Base-by-base conservation (phyloP, 2,329 filamentous ascomycete genomes). In the Aspergillus japonicus region DNA sequence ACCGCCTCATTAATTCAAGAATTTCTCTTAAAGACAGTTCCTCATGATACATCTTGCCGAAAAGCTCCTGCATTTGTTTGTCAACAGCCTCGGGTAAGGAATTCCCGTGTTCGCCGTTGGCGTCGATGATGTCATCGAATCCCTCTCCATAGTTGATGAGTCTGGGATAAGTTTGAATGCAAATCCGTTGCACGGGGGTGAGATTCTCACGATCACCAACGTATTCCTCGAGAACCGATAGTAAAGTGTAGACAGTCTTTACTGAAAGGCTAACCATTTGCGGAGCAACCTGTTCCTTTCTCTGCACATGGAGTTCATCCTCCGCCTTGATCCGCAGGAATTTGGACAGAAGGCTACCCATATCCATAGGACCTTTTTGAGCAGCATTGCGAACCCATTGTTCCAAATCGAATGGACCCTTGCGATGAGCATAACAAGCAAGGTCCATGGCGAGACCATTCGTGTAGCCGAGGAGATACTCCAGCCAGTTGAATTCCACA, bases 71-170 rank as follows among this genome's bases (percentile, higher is more conserved):
- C 95, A 99, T 99, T 73, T 92, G 91, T 64, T 85, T 87, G 66
- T 96, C 93, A 56, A 94, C 91, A 23, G 88, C 87, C 21, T 85
- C 82, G 0, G 93, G 89, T 1, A 99, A 83, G 1, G 86, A 83
- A 69, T 98, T 96, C n/a, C 91, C 88, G 21, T 89, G 86, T 67
- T 87, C 85, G 49, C 92, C 90, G 71, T 96, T 96, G 10, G 84
- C 82, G 69, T 98, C 91, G 65, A 99, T 93, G 47, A 98, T 87
- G 59, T 95, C 90, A 74, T 99, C 92, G 63, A 89, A 93, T 4
- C 91, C 92, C 76, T 96, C 91, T 2, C 92, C 93, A 68, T 96
- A 98, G 71, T 99, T 99, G 80, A 99, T 96, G 31, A 99, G 80
- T 48, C 95, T 86, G 7, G 95, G 96, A 69, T 98, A 99, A 1